phyloP scores from a whole-genome alignment of 257 asterid genomes.

The Verbascum thapsus region DNA sequence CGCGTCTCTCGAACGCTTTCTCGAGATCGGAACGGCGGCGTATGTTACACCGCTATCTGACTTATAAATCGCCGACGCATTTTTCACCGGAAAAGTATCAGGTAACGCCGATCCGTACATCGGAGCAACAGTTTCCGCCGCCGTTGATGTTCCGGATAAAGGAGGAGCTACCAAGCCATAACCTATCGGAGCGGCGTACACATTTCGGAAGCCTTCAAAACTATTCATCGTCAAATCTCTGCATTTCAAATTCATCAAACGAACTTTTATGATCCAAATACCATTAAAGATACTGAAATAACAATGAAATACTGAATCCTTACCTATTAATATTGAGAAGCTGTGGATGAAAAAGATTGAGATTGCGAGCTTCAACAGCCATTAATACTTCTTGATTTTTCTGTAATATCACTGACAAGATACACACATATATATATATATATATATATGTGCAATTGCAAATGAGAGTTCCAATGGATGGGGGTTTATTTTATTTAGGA shows the following conservation, averaged over 20 bases:
- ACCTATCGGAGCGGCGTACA: slow-evolving; percentile 34
- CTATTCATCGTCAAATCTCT: slow-evolving; percentile 34
- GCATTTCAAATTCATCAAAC: too few species aligned
- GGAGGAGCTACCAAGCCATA: slow-evolving; percentile 41
- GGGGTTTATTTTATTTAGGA: slow-evolving; percentile 34
- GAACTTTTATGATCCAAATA: background rate
- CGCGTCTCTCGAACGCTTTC: slow-evolving; percentile 63
- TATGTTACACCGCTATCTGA: slow-evolving; percentile 62
- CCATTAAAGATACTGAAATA: background rate
- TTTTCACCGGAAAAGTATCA: slow-evolving; percentile 29
- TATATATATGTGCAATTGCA: slow-evolving; percentile 18
- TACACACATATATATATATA: too few species aligned
- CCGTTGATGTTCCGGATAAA: slow-evolving; percentile 41
- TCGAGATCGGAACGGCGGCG: slow-evolving; percentile 52
- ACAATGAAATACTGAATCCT: too few species aligned
- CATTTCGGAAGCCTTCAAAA: slow-evolving; percentile 40
- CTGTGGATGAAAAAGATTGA: slow-evolving; percentile 56
- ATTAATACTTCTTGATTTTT: too few species aligned
- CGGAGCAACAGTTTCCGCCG: slow-evolving; percentile 42
- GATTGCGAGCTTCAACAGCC: slow-evolving; percentile 80
- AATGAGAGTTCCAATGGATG: background rate
- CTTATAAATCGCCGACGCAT: slow-evolving; percentile 43
- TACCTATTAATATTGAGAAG: slow-evolving; percentile 50
- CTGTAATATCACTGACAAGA: too few species aligned
- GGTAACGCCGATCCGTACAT: slow-evolving; percentile 39